Percentiles rank a stretch among this genome's conserved stretches.
These are phyloP conservation scores for Schwanniomyces yamadae DNA, from an alignment of 805 yeast species.

Conservation along the genomic window DNA sequence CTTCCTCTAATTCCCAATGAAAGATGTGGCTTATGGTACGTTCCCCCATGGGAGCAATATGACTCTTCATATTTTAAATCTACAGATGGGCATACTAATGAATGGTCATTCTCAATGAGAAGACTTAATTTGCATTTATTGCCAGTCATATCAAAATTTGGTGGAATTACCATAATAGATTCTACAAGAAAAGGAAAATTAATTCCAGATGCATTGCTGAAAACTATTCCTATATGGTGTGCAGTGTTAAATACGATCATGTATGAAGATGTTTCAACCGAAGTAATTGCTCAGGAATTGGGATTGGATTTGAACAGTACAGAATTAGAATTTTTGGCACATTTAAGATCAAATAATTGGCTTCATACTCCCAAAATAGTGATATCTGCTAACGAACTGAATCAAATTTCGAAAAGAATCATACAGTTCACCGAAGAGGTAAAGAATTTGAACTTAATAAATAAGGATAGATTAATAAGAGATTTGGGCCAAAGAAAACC, in stretches of 20 bases:
- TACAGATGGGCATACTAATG: slow-evolving; percentile 84
- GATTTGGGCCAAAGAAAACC: slow-evolving; percentile 38
- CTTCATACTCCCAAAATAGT: slow-evolving; percentile 36
- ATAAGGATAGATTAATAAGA: slow-evolving; percentile 27
- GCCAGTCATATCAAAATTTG: slow-evolving; percentile 37
- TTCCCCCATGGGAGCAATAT: slow-evolving; percentile 39
- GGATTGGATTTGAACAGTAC: slow-evolving; percentile 1
- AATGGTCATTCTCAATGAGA: slow-evolving; percentile 76
- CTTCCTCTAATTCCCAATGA: slow-evolving; percentile 67
- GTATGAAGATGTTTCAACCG: slow-evolving; percentile 29
- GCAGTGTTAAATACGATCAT: slow-evolving; percentile 64
- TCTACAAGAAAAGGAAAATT: slow-evolving; percentile 83
- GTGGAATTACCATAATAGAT: slow-evolving; percentile 67
- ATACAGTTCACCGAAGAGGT: slow-evolving; percentile 50
- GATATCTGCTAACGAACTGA: slow-evolving; percentile 57
- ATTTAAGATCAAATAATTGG: slow-evolving; percentile 27
- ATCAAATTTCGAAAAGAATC: slow-evolving; percentile 47
- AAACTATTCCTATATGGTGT: slow-evolving; percentile 91
- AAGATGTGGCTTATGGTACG: slow-evolving; percentile 87
- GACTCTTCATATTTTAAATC: slow-evolving; percentile 77
- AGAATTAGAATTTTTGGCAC: slow-evolving; percentile 1
- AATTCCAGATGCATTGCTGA: slow-evolving; percentile 84
- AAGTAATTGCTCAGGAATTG: slow-evolving; percentile 3
- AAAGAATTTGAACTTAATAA: slow-evolving; percentile 37
- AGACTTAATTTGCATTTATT: slow-evolving; percentile 74